Conservation (phyloP, 2,329 filamentous ascomycete genomes). For the Gaeumannomyces tritici region DNA sequence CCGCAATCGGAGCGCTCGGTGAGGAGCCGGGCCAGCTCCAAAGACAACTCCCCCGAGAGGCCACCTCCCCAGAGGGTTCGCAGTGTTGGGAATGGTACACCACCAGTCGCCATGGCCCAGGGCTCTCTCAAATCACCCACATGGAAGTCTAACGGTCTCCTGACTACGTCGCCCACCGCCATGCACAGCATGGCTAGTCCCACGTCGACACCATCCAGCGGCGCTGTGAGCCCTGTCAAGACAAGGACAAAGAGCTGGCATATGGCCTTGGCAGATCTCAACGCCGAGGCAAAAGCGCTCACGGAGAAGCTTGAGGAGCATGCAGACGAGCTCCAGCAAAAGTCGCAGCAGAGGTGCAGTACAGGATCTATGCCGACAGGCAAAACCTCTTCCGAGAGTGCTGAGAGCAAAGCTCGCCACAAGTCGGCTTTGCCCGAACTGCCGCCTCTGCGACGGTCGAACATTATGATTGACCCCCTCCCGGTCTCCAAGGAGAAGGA, state of each 20-base stretch:
- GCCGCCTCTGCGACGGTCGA: slow-evolving; percentile 60
- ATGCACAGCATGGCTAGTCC: not conserved
- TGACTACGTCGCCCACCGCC: not conserved
- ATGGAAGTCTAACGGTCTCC: slow-evolving; percentile 19
- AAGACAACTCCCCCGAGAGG: slow-evolving; percentile 20
- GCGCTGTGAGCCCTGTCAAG: slow-evolving; percentile 32
- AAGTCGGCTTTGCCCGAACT: slow-evolving; percentile 61
- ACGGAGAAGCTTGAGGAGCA: slow-evolving; percentile 77
- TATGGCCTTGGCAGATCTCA: slow-evolving; percentile 57
- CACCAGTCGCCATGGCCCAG: slow-evolving; percentile 46
- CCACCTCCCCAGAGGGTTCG: not conserved
- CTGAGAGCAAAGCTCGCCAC: slow-evolving; percentile 41
- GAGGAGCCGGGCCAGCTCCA: slow-evolving; percentile 32
- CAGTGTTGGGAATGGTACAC: slow-evolving; percentile 52
- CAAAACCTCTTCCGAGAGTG: slow-evolving; percentile 18
- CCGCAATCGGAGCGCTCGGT: slow-evolving; percentile 42
- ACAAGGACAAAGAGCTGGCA: slow-evolving; percentile 66
- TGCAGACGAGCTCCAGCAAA: slow-evolving; percentile 51
- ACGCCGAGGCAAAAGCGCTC: slow-evolving; percentile 61
- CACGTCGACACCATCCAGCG: slow-evolving; percentile 8
- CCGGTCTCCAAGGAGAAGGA: slow-evolving; percentile 83
- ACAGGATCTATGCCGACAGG: slow-evolving; percentile 24
- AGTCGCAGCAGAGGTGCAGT: slow-evolving; percentile 22
- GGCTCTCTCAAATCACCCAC: slow-evolving; percentile 49
- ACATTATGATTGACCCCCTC: slow-evolving; percentile 76